These are phyloP conservation scores for Clarireedia monteithiana DNA, from an alignment of 2,329 filamentous ascomycete species.

Conservation along the genomic window DNA sequence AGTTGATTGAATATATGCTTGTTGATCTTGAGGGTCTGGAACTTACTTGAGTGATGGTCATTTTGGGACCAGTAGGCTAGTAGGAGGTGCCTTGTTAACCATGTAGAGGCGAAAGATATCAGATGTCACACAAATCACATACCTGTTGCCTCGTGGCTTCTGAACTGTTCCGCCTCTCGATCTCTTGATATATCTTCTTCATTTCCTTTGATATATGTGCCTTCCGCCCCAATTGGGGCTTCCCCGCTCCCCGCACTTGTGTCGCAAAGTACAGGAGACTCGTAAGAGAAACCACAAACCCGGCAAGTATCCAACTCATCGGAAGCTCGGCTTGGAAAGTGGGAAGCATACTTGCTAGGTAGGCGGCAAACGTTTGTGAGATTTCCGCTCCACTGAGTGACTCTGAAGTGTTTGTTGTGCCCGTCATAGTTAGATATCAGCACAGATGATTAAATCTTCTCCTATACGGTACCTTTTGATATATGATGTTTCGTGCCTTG, in stretches of 20 bases:
- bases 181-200: background rate
- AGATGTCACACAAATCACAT: background rate
- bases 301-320: background rate
- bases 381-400: background rate
- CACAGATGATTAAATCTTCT: background rate
- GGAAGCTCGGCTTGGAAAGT: background rate
- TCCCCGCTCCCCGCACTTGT: background rate
- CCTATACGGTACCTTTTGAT: no score
- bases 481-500: no score
- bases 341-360: background rate
- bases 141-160: background rate
- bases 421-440: background rate
- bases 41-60: constrained; percentile 6
- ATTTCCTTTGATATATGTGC: background rate
- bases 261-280: background rate
- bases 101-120: background rate
- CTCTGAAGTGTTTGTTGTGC: background rate
- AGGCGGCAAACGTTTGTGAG: background rate
- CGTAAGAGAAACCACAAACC: background rate
- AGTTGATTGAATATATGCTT: background rate
- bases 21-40: no score
- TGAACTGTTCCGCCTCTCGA: background rate
- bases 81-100: background rate
- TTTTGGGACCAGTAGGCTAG: background rate
- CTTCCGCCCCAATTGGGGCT: background rate